Evolutionary conservation across 2,329 filamentous ascomycete species (phyloP).

Genomic region (Aspergillus japonicus): DNA sequence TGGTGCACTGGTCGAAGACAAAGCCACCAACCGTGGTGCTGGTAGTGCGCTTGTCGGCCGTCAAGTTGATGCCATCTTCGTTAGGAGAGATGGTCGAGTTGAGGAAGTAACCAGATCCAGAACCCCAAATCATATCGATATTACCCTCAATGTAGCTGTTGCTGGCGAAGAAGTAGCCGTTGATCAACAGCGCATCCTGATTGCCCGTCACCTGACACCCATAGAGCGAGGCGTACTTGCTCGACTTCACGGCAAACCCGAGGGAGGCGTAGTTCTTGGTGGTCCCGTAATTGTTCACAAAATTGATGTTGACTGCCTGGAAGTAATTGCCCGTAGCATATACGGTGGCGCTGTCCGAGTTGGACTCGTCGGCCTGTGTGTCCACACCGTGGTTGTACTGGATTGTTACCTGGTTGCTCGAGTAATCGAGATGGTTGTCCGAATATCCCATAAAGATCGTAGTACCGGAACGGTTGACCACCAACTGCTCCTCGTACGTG

Average conservation of each 20-base stretch:
- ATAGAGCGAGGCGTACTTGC: slow-evolving; percentile 42
- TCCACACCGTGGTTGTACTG: slow-evolving; percentile 37
- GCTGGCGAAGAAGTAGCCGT: slow-evolving; percentile 41
- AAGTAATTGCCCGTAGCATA: slow-evolving; percentile 44
- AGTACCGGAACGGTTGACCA: slow-evolving; percentile 39
- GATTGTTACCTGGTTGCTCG: slow-evolving; percentile 39
- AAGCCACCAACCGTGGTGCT: slow-evolving; percentile 40
- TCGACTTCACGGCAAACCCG: slow-evolving; percentile 43
- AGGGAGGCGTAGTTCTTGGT: slow-evolving; percentile 40
- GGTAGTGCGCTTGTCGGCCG: slow-evolving; percentile 41
- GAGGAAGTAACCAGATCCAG: slow-evolving; percentile 47
- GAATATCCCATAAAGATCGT: slow-evolving; percentile 44
- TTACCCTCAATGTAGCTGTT: slow-evolving; percentile 43
- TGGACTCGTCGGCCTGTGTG: slow-evolving; percentile 36
- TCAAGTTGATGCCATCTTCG: slow-evolving; percentile 36
- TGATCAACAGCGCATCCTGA: slow-evolving; percentile 41
- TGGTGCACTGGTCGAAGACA: slow-evolving; percentile 39
- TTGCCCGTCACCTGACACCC: slow-evolving; percentile 40
- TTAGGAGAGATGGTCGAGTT: slow-evolving; percentile 39
- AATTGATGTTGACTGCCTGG: slow-evolving; percentile 43
- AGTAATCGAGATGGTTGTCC: slow-evolving; percentile 36
- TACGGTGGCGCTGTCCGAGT: slow-evolving; percentile 42
- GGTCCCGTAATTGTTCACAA: slow-evolving; percentile 40
- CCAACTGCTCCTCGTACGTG: slow-evolving; percentile 40
- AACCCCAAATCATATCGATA: slow-evolving; percentile 47